phyloP scores from a whole-genome alignment of 306 rosid species.

The Lupinus albus region DNA sequence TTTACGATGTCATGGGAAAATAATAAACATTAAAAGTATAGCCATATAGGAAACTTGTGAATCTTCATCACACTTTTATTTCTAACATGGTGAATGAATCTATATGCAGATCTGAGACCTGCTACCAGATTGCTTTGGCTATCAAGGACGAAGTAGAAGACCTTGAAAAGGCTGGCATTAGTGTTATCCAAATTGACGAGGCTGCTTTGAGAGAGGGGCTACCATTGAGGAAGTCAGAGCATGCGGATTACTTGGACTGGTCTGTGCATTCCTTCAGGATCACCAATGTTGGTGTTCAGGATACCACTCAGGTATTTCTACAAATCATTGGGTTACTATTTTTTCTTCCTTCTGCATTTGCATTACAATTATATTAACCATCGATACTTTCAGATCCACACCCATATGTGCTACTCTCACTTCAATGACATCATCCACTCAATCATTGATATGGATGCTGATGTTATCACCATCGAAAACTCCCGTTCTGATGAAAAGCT shows the following conservation, averaged over 20 bases:
- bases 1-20: constrained; percentile 1
- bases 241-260: constrained; percentile 85
- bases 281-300: constrained; percentile 76
- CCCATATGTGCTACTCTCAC: constrained; percentile 98
- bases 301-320: constrained; percentile 73
- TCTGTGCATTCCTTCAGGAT: constrained; percentile 95
- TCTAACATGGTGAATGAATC: constrained; percentile 35
- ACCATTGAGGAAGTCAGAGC: constrained; percentile 88
- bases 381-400: constrained; percentile 70
- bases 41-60: neutral
- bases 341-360: neutral
- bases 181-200: constrained; percentile 87
- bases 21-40: neutral
- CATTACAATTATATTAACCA: constrained; percentile 40
- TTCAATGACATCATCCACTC: constrained; percentile 95
- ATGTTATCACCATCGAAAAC: constrained; percentile 92
- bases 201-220: constrained; percentile 92
- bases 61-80: constrained; percentile 4
- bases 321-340: neutral
- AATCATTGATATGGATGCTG: constrained; percentile 88
- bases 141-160: constrained; percentile 94
- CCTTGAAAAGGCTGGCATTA: constrained; percentile 78
- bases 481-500: constrained; percentile 94
- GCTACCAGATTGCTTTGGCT: constrained; percentile 90
- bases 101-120: constrained; percentile 66